Base-by-base conservation (phyloP, 228 moss, liverwort and hornwort genomes). In the Sphagnum magellanicum region DNA sequence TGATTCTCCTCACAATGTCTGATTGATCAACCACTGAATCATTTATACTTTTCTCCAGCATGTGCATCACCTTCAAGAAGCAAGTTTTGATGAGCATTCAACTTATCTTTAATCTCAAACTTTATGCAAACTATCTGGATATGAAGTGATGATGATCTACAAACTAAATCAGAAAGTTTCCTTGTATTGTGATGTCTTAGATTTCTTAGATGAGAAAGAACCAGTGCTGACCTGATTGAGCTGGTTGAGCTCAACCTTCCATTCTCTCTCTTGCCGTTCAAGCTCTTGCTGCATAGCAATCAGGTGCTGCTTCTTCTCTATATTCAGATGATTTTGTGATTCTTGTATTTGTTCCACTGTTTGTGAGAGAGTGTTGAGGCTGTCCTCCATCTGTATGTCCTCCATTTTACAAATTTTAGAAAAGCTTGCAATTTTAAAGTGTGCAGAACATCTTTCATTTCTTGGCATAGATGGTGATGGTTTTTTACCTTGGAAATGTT, bases 261-360 rank as follows among this genome's bases (percentile, higher is more conserved):
- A 87, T 15, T 83, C 70, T 68, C 75, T 68, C 64, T 91, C 90
- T 64, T 76, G 84, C 13, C 65, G 78, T 72, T 80, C 63, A 50
- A 60, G 81, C 50, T 66, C 74, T 76, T 88, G 79, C 62, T 87
- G 90, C 74, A 82, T 84, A 6, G 79, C 57, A 4, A 65, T 66
- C 73, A 83, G 59, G 62, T 81, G 70, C 50, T 70, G 78, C 11
- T 72, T 73, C 71, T 86, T 90, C 68, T 90, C 90, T 63, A 85
- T 79, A 16, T 73, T 75, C 60, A 65, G 79, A 63, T 55, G 55
- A 49, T 86, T 77, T 17, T 80, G 73, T 15, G 79, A 80, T 4
- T 79, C 90, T 77, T 89, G 92, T 49, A 95, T 72, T 48, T 89
- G 84, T 69, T 81, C 84, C 61, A 95, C 88, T 68, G 84, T 76